Base-by-base conservation (phyloP, 306 rosid species). In the Quercus variabilis region DNA sequence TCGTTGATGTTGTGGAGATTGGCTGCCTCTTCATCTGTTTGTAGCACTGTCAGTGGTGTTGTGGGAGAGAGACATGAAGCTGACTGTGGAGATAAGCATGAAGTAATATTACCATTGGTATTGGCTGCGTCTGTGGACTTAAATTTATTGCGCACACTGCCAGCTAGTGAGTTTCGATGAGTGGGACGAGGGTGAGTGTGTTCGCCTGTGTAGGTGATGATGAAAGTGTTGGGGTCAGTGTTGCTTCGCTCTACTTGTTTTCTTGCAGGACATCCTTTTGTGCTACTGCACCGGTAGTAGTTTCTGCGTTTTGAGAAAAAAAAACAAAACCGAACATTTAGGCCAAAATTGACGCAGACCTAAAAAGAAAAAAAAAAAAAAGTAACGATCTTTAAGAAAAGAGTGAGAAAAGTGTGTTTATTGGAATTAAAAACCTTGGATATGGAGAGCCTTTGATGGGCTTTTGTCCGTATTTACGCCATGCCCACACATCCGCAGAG, bases 381-480 rank as follows among this genome's bases (percentile, higher is more conserved):
- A 7, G 46, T 7, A 38, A 7, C 46, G 0, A 38, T 38, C 46
- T 38, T 38, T 38, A 55, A 20, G 55, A 15, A 26, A 33, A 26
- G 7, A 0, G 21, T 15, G 31, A 68, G 5, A 70, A 51, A 28
- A 23, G 20, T 17, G 12, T 9, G 12, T 2, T 9, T 19, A 4
- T 71, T 60, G 21, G 56, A 56, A 56, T 35, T 69, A 8, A 49
- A 46, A n/a, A 91, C 98, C 98, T 90, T 55, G 97, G 95, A 78
- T 89, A 80, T 30, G 97, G 92, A 77, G 97, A 89, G 9, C 97
- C 97, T 63, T 92, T 92, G 75, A 92, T 90, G 54, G 92, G 92
- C 82, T 92, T 92, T 72, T 87, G 93, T 30, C 95, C 97, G 75
- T 92, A 92, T 69, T 92, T 92, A 25, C 97, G 84, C 97, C 98